Base-by-base conservation (phyloP, 2,329 filamentous ascomycete genomes). In the Alternaria burnsii region DNA sequence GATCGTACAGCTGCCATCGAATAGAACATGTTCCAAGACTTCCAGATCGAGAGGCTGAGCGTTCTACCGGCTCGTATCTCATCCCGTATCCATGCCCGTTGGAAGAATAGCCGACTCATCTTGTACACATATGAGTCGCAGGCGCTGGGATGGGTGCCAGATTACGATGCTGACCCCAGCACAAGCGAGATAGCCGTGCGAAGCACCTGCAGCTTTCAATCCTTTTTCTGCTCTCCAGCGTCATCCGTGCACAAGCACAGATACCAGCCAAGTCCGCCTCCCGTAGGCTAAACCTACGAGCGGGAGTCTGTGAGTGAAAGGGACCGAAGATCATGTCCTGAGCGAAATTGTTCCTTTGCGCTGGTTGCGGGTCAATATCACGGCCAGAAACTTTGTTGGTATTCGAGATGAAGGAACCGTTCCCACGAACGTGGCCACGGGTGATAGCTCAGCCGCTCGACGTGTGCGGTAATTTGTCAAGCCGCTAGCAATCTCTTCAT, bases 231-330 rank as follows among this genome's bases (percentile, higher is more conserved):
- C 64, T 58, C 62, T 66, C 68, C 69, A 71, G 61, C 69, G 68
- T 74, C 70, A 76, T 75, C 74, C 73, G 72, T 76, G 72, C 75
- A 68, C 58, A 36, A 55, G 66, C 61, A 69, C 65, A 59, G 65
- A 64, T 53, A 32, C 59, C 60, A 63, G 65, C 69, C 69, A 72
- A 72, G 71, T 68, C 61, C 60, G 70, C 69, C 70, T 74, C 73
- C 75, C 71, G 71, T 58, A 71, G 75, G 64, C 70, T 73, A 74
- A 74, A 75, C 58, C 65, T 67, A 70, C 62, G 63, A 68, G 66
- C 73, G 73, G 74, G 71, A 76, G 69, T 73, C 74, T 74, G 74
- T 75, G 74, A 65, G 66, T 62, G 52, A 63, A 68, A 64, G 55
- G 61, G 53, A 55, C 63, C 58, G 73, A 61, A 69, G 71, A 76